A percentile compares a stretch with the other conserved stretches of the same genome.
Conservation (phyloP, 495 filamentous ascomycete genomes). For the Xylaria grammica region DNA sequence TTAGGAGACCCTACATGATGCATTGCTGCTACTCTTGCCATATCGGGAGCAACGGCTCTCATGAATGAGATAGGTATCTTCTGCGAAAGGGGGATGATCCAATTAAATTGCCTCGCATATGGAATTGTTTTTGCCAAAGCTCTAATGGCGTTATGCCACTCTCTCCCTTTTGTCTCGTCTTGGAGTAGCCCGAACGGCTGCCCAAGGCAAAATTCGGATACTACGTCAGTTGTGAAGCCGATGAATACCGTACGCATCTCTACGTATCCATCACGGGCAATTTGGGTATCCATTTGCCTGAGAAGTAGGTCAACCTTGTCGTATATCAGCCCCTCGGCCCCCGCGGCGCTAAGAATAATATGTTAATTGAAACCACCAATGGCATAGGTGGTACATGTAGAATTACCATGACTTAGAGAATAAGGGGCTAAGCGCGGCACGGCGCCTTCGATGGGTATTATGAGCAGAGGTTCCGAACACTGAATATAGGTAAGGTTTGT, state of each 20-base stretch:
- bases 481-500: background rate
- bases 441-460: conserved; percentile 15
- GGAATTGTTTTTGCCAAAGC: conserved; percentile 12
- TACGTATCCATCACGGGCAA: conserved; percentile 6
- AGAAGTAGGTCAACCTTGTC: conserved; percentile 15
- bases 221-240: conserved; percentile 1
- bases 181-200: conserved; percentile 1
- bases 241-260: conserved; percentile 9
- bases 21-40: conserved; percentile 17
- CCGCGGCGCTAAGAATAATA: too few species aligned
- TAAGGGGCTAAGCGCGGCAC: conserved; percentile 13
- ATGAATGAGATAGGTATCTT: conserved; percentile 4
- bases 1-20: conserved; percentile 19
- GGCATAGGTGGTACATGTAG: too few species aligned
- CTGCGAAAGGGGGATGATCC: conserved; percentile 17
- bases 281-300: conserved; percentile 2
- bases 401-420: conserved; percentile 22
- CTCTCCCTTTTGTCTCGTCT: background rate
- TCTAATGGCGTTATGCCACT: conserved; percentile 4
- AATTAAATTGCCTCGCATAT: conserved; percentile 13
- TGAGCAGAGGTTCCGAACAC: conserved; percentile 16
- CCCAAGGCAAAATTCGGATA: conserved; percentile 11
- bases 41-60: background rate
- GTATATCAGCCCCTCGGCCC: conserved; percentile 11
- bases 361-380: too few species aligned